Conservation (phyloP, 768 basidiomycete genomes). For the Trametes punicea region DNA sequence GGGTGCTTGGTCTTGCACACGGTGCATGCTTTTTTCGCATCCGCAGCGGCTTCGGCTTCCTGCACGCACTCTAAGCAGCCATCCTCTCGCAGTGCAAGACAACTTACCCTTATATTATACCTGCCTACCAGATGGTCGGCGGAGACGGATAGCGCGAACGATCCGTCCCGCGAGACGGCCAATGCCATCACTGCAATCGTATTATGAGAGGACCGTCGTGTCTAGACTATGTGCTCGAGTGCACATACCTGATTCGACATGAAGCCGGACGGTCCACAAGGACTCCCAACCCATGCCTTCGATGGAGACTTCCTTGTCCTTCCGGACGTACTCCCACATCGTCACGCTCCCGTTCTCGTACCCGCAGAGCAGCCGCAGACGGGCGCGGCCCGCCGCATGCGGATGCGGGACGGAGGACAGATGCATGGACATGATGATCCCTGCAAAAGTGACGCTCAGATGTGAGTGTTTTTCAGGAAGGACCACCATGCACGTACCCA, state of each 20-base stretch:
- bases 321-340: conserved; percentile 49
- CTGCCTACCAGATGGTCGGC: conserved; percentile 77
- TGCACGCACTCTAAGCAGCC: background rate
- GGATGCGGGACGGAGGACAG: conserved; percentile 45
- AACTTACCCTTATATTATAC: conserved; percentile 52
- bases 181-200: conserved; percentile 74
- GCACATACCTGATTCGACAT: conserved; percentile 67
- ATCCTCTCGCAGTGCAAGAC: background rate
- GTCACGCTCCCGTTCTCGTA: conserved; percentile 91
- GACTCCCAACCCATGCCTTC: conserved; percentile 73
- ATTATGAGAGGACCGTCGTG: background rate
- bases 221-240: too few relatives aligned
- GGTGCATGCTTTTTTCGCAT: conserved; percentile 26
- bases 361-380: conserved; percentile 64
- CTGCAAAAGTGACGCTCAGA: conserved; percentile 33
- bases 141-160: conserved; percentile 75
- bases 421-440: conserved; percentile 88
- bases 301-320: conserved; percentile 47
- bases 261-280: conserved; percentile 63
- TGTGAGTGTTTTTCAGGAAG: background rate
- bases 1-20: conserved; percentile 67
- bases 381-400: conserved; percentile 27
- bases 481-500: conserved; percentile 40
- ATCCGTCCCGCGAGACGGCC: conserved; percentile 57
- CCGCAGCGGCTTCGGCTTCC: conserved; percentile 19